Evolutionary conservation across 2,329 filamentous ascomycete species (phyloP).

Genomic region (Arthrobotrys conoides): DNA sequence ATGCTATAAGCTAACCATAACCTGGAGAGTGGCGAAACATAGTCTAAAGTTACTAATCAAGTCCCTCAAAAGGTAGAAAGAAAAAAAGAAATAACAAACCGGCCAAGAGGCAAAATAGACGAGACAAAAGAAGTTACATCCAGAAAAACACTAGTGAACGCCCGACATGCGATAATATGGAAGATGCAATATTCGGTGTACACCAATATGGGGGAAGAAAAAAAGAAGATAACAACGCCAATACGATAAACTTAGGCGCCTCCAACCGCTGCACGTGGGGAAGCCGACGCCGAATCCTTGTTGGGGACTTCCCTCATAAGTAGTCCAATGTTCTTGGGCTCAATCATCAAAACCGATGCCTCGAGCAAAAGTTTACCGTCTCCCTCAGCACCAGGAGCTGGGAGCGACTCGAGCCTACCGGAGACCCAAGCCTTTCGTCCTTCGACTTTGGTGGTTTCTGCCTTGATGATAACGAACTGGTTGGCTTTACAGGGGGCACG

Average conservation of each 20-base stretch:
- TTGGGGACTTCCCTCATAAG: slow-evolving; percentile 59
- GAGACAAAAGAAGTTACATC: slow-evolving; percentile 16
- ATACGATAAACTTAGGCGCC: slow-evolving; percentile 22
- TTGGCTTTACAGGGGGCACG: slow-evolving; percentile 82
- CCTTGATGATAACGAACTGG: slow-evolving; percentile 82
- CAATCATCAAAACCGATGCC: slow-evolving; percentile 88
- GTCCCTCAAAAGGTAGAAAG: slow-evolving; percentile 29
- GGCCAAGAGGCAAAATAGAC: slow-evolving; percentile 9
- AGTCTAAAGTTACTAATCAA: slow-evolving; percentile 58
- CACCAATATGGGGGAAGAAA: not conserved
- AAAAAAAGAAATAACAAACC: slow-evolving; percentile 12
- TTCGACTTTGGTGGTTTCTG: slow-evolving; percentile 85
- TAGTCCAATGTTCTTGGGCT: slow-evolving; percentile 81
- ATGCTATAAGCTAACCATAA: slow-evolving; percentile 44
- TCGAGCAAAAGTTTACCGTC: slow-evolving; percentile 80
- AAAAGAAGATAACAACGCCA: not conserved
- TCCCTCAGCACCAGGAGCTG: slow-evolving; percentile 67
- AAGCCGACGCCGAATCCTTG: slow-evolving; percentile 24
- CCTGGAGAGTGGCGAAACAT: slow-evolving; percentile 55
- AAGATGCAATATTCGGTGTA: slow-evolving; percentile 31
- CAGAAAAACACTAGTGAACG: slow-evolving; percentile 25
- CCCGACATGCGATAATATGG: slow-evolving; percentile 39
- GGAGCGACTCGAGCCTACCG: slow-evolving; percentile 85
- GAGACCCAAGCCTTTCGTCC: slow-evolving; percentile 95
- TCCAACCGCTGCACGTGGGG: slow-evolving; percentile 18